Evolutionary conservation across 805 yeast genomes (phyloP), one percentile per base, ranked within the genome.

Genomic region (Spathaspora gorwiae): DNA sequence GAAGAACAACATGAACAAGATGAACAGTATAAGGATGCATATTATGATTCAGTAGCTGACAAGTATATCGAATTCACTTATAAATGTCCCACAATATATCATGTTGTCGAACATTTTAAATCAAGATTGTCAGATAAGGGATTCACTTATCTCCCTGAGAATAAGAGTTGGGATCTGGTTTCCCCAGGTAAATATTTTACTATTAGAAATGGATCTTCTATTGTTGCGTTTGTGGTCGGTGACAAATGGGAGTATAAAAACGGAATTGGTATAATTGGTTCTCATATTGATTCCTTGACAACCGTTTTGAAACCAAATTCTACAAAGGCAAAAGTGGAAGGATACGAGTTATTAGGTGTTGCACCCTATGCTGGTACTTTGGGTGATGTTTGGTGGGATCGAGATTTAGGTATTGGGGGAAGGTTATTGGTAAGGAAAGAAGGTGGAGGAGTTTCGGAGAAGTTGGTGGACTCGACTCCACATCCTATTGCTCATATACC

Each of bases 351-450:
- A 40, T 68, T 88, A 29, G 96, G 95, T 6, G 88, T 86, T 35
- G 92, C 95, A 0, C 89, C 92, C 1, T 88, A 88, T 61, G 80
- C 88, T 15, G 94, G 94, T 31, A 83, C 87, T 2, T 62, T 84
- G 52, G 68, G 72, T 29, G 72, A 73, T 19, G 64, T 79, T 36
- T 84, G 95, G 90, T 80, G 87, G 75, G 96, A 88, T 62, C 78
- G 96, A 61, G 96, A 88, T 61, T 75, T 88, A 48, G 94, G 95
- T 39, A 62, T 88, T 49, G 95, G 90, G 42, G 96, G 96, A 39
- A 73, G 88, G 47, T 76, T 88, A 24, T 68, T 86, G 43, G 78
- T 80, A 43, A 76, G 72, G 53, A 52, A 55, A 27, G 46, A 53
- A 5, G 42, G 43, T 15, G 65, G 70, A 4, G 62, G 62, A 43